Evolutionary conservation across 352 stramenopile genomes (phyloP).

Genomic region (Globisporangium perplexum): DNA sequence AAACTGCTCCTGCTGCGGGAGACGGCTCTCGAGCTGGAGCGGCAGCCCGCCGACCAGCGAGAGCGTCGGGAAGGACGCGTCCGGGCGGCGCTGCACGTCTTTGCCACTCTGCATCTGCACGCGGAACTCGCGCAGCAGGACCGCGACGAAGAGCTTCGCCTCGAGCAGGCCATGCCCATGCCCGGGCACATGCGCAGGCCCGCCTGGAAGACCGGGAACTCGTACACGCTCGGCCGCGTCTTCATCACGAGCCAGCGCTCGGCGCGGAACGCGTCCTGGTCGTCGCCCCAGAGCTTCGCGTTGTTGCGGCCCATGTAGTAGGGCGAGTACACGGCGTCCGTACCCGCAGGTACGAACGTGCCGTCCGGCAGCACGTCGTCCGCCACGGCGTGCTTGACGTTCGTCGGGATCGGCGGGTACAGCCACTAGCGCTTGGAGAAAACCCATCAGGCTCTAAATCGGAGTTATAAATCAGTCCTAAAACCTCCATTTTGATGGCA

Average conservation of each 20-base stretch:
- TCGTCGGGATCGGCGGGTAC: slow-evolving; percentile 68
- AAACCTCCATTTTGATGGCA: no score
- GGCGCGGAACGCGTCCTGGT: slow-evolving; percentile 49
- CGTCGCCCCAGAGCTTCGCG: slow-evolving; percentile 18
- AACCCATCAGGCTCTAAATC: no score
- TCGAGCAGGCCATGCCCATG: slow-evolving; percentile 48
- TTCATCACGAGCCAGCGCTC: slow-evolving; percentile 66
- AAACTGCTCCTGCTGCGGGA: background rate
- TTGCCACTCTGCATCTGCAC: background rate
- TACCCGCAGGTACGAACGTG: slow-evolving; percentile 36
- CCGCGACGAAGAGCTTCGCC: background rate
- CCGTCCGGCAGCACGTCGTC: slow-evolving; percentile 11
- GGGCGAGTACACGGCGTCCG: slow-evolving; percentile 59
- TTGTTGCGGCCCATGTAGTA: slow-evolving; percentile 71
- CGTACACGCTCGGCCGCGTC: slow-evolving; percentile 48
- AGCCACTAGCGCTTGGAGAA: no score
- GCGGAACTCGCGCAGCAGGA: background rate
- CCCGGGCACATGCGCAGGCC: slow-evolving; percentile 62
- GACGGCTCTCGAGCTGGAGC: background rate
- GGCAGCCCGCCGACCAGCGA: slow-evolving; percentile 1
- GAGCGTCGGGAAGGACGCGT: slow-evolving; percentile 2
- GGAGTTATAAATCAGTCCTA: no score
- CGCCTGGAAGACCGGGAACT: slow-evolving; percentile 71
- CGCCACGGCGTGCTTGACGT: slow-evolving; percentile 48
- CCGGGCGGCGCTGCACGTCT: background rate